These are phyloP conservation scores for Phytophthora fragariaefolia DNA, from an alignment of 352 stramenopile genomes.

Conservation along the genomic window DNA sequence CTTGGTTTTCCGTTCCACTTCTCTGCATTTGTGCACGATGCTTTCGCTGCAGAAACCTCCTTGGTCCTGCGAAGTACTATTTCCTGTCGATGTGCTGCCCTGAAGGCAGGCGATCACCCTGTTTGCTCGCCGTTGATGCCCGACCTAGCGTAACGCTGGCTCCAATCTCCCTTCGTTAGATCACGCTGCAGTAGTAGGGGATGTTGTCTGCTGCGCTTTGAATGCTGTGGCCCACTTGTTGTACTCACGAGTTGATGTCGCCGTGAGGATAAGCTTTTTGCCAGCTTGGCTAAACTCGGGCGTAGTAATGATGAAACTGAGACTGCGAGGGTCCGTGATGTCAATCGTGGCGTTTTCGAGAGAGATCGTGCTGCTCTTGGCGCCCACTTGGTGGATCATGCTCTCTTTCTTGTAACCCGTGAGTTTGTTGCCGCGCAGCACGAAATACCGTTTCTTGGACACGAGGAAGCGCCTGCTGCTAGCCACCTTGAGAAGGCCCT, in stretches of 20 bases:
- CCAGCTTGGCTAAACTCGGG: conserved; percentile 72
- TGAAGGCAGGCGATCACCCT: conserved; percentile 19
- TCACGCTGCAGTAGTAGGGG: conserved; percentile 55
- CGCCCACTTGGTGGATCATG: conserved; percentile 72
- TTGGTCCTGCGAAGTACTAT: conserved; percentile 30
- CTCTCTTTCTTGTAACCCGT: conserved; percentile 83
- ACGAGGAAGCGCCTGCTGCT: conserved; percentile 80
- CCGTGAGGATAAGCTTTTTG: conserved; percentile 84
- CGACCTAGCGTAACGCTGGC: conserved; percentile 12
- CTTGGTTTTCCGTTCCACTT: conserved; percentile 25
- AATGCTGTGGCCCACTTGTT: conserved; percentile 87
- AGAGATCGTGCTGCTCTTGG: conserved; percentile 75
- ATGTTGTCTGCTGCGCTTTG: conserved; percentile 47
- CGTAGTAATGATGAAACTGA: conserved; percentile 83
- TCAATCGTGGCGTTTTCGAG: conserved; percentile 73
- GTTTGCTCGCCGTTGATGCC: conserved; percentile 5
- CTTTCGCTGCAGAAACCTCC: conserved; percentile 16
- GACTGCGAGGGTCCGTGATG: conserved; percentile 61
- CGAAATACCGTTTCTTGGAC: conserved; percentile 89
- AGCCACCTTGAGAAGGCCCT: conserved; percentile 82
- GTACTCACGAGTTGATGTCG: conserved; percentile 77
- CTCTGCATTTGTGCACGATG: conserved; percentile 26
- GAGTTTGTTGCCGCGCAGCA: conserved; percentile 64
- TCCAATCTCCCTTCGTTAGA: not conserved
- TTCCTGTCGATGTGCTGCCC: conserved; percentile 36